phyloP scores from a whole-genome alignment of 2,329 filamentous ascomycete genomes.

The Calycina herbarum region DNA sequence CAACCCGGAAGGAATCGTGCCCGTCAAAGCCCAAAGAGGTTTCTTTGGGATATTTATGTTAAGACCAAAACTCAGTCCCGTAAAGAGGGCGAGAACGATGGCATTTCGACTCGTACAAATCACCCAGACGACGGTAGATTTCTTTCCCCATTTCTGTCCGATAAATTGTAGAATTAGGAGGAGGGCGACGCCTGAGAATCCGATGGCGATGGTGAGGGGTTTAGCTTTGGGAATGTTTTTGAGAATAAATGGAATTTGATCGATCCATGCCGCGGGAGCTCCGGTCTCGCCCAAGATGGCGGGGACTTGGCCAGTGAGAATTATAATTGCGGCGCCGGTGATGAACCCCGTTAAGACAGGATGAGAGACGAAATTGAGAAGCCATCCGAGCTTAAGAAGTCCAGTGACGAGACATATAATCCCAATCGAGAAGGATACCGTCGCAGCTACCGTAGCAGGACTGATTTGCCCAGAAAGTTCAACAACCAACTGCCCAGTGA shows the following conservation, averaged over 20 bases:
- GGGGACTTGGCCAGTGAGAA: slow-evolving; percentile 62
- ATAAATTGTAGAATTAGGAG: slow-evolving; percentile 54
- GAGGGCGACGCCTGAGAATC: slow-evolving; percentile 57
- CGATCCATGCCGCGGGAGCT: slow-evolving; percentile 52
- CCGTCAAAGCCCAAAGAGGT: slow-evolving; percentile 53
- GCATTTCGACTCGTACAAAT: slow-evolving; percentile 61
- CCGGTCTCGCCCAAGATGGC: slow-evolving; percentile 37
- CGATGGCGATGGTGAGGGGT: slow-evolving; percentile 50
- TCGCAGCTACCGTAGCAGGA: slow-evolving; percentile 58
- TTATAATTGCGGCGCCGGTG: slow-evolving; percentile 64
- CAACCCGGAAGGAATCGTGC: slow-evolving; percentile 58
- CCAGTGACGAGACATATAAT: slow-evolving; percentile 61
- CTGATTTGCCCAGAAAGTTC: slow-evolving; percentile 46
- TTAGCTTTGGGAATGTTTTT: slow-evolving; percentile 56
- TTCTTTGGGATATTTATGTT: slow-evolving; percentile 45
- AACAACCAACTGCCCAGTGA: slow-evolving; percentile 47
- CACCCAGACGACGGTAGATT: slow-evolving; percentile 59
- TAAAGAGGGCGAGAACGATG: slow-evolving; percentile 60
- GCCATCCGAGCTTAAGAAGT: slow-evolving; percentile 62
- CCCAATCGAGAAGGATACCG: slow-evolving; percentile 63
- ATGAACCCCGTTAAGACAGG: slow-evolving; percentile 67
- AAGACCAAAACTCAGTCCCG: slow-evolving; percentile 61
- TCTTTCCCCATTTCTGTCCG: slow-evolving; percentile 55
- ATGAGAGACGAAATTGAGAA: slow-evolving; percentile 66
- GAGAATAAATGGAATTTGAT: slow-evolving; percentile 60